Base-by-base conservation (phyloP, 2,329 filamentous ascomycete genomes). In the Trichoderma afroharzianum region DNA sequence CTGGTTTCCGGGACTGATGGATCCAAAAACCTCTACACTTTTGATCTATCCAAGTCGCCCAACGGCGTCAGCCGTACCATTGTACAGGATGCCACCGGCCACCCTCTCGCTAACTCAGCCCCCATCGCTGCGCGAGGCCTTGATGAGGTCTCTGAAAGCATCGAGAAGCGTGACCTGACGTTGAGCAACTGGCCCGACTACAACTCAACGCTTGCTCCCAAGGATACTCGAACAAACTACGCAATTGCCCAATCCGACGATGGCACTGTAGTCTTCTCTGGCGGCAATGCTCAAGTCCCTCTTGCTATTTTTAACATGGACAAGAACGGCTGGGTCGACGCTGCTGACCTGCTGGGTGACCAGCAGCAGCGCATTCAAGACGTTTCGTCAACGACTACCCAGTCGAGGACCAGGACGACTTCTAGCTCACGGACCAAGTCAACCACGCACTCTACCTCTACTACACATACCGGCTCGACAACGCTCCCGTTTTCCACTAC, bases 21-120 rank as follows among this genome's bases (percentile, higher is more conserved):
- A 32, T 95, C 92, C 80, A 95, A 93, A 78, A 89, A 91, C 50
- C 83, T 98, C 21, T 90, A 94, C 76, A 89, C 90, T 12, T 97
- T 96, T 76, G 90, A 97, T 78, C 87, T 94, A 82, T 87, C 87
- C 15, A 85, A 86, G 11, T 89, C 91, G 0, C 95, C 95, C 3
- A 97, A 97, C 78, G 82, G 84, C 7, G 92, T 97, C 57, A 88
- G 88, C 36, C 89, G 92, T 70, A 88, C 91, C 36, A 87, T 93
- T 21, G 81, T 97, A 15, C 80, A 92, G 62, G 87, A 89, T 73
- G 85, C 86, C 12, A 84, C 85, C 53, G 92, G 92, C 18, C 85
- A 78, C 73, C 86, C 80, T 57, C 87, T 85, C 78, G 82, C 76
- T 63, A 84, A 82, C 67, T 83, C 87, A 7, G 78, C 80, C 14